Conservation (phyloP, 2,329 filamentous ascomycete genomes). For the Aspergillus tubingensis region DNA sequence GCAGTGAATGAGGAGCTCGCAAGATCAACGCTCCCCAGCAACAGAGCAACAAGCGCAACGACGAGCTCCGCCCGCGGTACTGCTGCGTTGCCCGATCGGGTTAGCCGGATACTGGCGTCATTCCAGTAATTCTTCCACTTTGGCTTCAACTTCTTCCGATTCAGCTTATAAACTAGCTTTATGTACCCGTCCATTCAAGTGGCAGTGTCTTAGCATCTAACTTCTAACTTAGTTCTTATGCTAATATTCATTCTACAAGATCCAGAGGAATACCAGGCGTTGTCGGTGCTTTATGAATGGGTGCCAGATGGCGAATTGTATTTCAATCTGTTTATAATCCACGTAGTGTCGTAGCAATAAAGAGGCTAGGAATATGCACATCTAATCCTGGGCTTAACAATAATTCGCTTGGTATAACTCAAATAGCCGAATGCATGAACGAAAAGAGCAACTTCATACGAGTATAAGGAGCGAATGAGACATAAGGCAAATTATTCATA, state of each 20-base stretch:
- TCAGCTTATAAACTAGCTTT: background rate
- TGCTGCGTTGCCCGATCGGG: conserved; percentile 12
- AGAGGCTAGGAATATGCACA: background rate
- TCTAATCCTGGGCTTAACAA: background rate
- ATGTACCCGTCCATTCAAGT: no score
- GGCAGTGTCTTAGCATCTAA: no score
- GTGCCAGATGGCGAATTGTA: background rate
- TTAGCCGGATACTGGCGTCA: conserved; percentile 19
- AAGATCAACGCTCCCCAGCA: background rate
- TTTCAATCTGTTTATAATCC: background rate
- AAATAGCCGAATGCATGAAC: background rate
- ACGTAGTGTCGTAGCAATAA: background rate
- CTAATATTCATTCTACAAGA: no score
- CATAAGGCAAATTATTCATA: conserved; percentile 7
- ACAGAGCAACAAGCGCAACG: background rate
- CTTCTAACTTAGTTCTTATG: no score
- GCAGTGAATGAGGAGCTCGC: conserved; percentile 7
- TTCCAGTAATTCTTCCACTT: background rate
- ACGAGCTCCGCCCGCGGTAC: conserved; percentile 9
- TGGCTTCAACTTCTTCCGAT: background rate
- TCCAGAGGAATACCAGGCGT: background rate
- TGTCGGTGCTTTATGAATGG: background rate
- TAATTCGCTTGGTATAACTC: background rate
- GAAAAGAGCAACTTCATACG: background rate
- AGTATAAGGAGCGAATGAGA: background rate